phyloP scores from a whole-genome alignment of 805 yeast genomes.

The Brettanomyces anomalus region DNA sequence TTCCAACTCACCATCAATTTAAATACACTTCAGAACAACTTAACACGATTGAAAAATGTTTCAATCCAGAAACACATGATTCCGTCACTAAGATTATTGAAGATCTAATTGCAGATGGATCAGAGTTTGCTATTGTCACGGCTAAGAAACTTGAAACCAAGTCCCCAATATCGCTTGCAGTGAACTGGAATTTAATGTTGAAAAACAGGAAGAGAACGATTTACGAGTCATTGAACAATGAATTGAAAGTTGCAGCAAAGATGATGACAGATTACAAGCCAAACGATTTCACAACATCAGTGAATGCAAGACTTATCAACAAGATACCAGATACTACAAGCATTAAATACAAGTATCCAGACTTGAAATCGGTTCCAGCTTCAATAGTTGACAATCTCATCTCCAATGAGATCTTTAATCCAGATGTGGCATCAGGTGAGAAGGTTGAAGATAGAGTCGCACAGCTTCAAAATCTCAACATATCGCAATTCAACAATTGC shows the following conservation, averaged over 20 bases:
- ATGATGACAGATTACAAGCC: conserved; percentile 47
- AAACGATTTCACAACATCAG: conserved; percentile 42
- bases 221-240: conserved; percentile 59
- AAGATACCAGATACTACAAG: conserved; percentile 22
- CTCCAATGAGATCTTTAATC: conserved; percentile 18
- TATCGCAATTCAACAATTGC: conserved; percentile 28
- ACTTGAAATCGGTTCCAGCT: conserved; percentile 59
- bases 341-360: conserved; percentile 21
- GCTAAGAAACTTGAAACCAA: conserved; percentile 49
- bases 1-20: conserved; percentile 56
- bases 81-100: conserved; percentile 47
- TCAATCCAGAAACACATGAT: conserved; percentile 33
- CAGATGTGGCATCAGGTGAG: conserved; percentile 11
- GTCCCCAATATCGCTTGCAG: conserved; percentile 72
- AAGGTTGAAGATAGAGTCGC: conserved; percentile 13
- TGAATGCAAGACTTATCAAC: conserved; percentile 42
- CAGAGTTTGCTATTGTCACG: conserved; percentile 58
- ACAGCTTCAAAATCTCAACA: conserved; percentile 26
- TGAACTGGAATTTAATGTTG: conserved; percentile 60
- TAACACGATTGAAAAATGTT: conserved; percentile 58
- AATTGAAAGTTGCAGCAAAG: conserved; percentile 68
- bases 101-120: conserved; percentile 42
- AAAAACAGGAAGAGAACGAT: conserved; percentile 51
- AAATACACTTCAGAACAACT: conserved; percentile 49
- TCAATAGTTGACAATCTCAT: conserved; percentile 47